Evolutionary conservation across 1,284 basidiomycete genomes (phyloP), one percentile per base, ranked within the genome.

Genomic region (Rhodofomes roseus): DNA sequence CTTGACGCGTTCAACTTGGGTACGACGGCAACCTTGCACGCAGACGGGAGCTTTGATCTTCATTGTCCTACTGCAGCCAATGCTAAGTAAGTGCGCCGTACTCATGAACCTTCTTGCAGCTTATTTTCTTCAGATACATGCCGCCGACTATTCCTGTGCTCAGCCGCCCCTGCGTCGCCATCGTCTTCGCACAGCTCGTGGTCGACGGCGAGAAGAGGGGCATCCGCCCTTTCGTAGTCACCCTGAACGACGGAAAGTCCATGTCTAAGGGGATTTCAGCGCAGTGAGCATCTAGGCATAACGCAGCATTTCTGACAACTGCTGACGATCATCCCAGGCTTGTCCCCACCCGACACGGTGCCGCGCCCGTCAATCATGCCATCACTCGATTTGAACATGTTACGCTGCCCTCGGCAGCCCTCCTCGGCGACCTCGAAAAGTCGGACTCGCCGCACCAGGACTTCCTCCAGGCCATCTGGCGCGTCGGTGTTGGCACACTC

Each of bases 351-450:
- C 71, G 74, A 8, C 68, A 63, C 29, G 76, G 74, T 5, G 66
- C 71, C 16, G 62, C 59, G n/a, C 75, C 78, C 0, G 64, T 80
- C 29, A 66, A 71, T n/a, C 74, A 79, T 60, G 60, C 72, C 0
- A 63, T 79, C 37, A 79, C 78, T 0, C 68, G 56, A 43, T 80
- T 80, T 64, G 40, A 74, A 54, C 66, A 73, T 55, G 77, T 80
- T 40, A 59, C 53, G 1, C 63, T 79, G 1, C 72, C 77, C 3
- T 27, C 62, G 2, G 56, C 60, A 0, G 70, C 77, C 1, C 70
- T 79, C 29, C 68, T 78, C 3, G 74, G 74, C 2, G 52, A 60
- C 8, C 54, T 71, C 8, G 65, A 70, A 40, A 67, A 63, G 31
- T 62, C 70, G 12, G 43, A 54, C 1, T 63, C 64, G 31, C 55